Base-by-base conservation (phyloP, 805 yeast genomes). In the Yamadazyma kitorensis region DNA sequence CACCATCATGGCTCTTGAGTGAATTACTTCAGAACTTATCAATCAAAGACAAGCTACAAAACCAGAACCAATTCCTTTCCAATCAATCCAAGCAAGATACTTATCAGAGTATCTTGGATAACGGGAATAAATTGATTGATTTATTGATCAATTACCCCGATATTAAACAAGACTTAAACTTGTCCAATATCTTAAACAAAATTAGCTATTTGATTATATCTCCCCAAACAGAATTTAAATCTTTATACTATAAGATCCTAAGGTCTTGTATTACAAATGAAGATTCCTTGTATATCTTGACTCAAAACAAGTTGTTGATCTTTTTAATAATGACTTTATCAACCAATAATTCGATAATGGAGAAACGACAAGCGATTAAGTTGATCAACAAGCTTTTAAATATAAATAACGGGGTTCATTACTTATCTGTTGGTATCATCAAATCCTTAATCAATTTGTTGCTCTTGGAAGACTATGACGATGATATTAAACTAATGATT, bases 341-440 rank as follows among this genome's bases (percentile, higher is more conserved):
- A 1, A 78, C 78, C 32, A 81, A 78, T 15, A 61, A 70, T 23
- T 55, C 76, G 2, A 37, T 54, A 2, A 56, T 77, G 2, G 96
- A 89, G 48, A 72, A 88, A 40, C 81, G 78, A 29, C 87, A 88
- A 49, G 93, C 94, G 0, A 49, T 91, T 20, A 83, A 82, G 47
- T 61, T 87, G 17, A 59, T 87, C 0, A 67, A 96, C 18, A 64
- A 70, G 20, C 76, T 84, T 37, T 48, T 84, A 2, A 79, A 72
- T 24, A 61, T 78, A 2, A 52, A 62, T 11, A 55, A 53, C 24
- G 91, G 87, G 2, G 58, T 68, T 5, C 55, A 64, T 15, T 72
- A 68, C 45, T 49, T 84, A 12, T 70, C 80, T 0, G 65, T 74
- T 12, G 89, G 89, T 0, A 70, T 86, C 3, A 70, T 84, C 3